These are phyloP conservation scores for Closterium sp. DNA, from an alignment of 139 green algal genomes.

Conservation along the genomic window DNA sequence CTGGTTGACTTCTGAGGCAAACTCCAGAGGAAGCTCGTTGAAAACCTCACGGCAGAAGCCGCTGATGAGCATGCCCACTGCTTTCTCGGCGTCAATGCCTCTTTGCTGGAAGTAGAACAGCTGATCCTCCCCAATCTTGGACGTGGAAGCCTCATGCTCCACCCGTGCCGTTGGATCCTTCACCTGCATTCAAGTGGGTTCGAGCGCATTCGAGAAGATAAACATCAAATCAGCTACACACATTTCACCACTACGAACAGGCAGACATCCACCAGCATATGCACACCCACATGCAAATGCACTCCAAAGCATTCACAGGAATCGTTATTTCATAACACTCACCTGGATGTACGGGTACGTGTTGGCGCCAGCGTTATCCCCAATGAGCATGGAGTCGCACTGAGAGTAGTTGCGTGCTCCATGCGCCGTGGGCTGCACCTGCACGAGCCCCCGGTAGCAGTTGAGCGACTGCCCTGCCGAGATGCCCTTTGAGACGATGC, in stretches of 20 bases:
- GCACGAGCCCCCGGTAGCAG: constrained; percentile 85
- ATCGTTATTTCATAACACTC: constrained; percentile 42
- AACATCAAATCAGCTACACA: no score
- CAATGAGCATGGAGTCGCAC: constrained; percentile 99
- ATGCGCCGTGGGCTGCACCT: constrained; percentile 67
- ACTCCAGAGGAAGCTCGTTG: constrained; percentile 98
- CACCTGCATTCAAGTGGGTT: constrained; percentile 67
- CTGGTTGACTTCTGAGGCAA: constrained; percentile 96
- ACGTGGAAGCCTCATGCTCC: constrained; percentile 96
- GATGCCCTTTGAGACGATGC: constrained; percentile 99
- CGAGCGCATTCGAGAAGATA: no score
- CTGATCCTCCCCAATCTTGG: constrained; percentile 99
- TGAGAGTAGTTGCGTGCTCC: constrained; percentile 92
- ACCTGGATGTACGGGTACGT: constrained; percentile 98
- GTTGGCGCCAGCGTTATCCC: constrained; percentile 91
- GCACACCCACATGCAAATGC: no score
- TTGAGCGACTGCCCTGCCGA: constrained; percentile 80
- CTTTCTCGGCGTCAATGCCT: constrained; percentile 86
- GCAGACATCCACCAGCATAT: not conserved
- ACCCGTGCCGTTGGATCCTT: constrained; percentile 84
- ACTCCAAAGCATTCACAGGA: not conserved
- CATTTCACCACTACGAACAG: not conserved
- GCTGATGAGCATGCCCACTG: constrained; percentile 95
- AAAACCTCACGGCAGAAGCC: constrained; percentile 99
- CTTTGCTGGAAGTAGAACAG: constrained; percentile 99